Evolutionary conservation across 371 early-diverging fungal genomes (phyloP), one percentile per base, ranked within the genome.

Genomic region (Mortierella sp.): DNA sequence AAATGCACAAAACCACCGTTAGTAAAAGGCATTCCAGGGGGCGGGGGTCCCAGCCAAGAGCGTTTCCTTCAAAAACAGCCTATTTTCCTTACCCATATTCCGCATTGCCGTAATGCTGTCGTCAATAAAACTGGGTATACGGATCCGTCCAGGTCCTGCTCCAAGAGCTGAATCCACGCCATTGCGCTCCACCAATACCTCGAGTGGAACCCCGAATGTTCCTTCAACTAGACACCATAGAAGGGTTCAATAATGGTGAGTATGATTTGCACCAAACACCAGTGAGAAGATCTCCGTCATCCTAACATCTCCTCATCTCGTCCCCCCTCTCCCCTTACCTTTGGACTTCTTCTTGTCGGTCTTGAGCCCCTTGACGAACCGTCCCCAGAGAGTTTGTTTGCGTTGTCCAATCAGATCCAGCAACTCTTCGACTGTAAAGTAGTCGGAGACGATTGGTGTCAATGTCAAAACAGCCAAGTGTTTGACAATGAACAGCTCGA

Each of bases 181-280:
- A 63, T 90, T 88, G 58, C 88, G 86, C 62, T 96, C 95, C 8
- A 95, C 87, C 9, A 97, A 82, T 1, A 85, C 67, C 57, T 96
- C 96, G 43, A 98, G 77, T 6, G 94, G 86, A 1, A 95, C 95
- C n/a, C 97, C 96, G 83, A 98, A 98, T 1, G 94, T 88, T 39
- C 94, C 86, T 69, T 89, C 88, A 74, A 80, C 84, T 66, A 55
- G 24, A 25, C 24, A 28, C 25, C 2, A 37, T 17, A 21, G 3
- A 39, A 6, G 37, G 17, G 54, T 28, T 16, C n/a, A n/a, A n/a
- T n/a, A n/a, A n/a, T n/a, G n/a, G n/a, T n/a, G n/a, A n/a, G n/a
- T n/a, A n/a, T n/a, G n/a, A n/a, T n/a, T n/a, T 34, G 34, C 34
- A 34, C 4, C 34, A 34, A 34, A 34, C 34, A 34, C 34, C 34